Conservation (phyloP, 1,139 yeast species). For the Sugiyamaella sp. region DNA sequence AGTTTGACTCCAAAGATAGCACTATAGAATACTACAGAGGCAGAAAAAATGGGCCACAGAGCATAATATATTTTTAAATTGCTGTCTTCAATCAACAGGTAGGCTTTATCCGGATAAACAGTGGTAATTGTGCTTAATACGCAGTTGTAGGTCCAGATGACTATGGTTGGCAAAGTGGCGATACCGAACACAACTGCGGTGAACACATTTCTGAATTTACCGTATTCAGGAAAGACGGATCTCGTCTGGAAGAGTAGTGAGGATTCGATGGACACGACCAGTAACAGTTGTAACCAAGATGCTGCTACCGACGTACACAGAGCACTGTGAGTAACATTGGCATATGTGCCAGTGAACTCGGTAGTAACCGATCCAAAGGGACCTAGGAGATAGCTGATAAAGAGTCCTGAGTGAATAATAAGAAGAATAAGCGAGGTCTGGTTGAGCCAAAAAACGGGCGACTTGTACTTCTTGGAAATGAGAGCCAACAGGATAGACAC, state of each 20-base stretch:
- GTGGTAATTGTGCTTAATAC: constrained; percentile 43
- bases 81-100: constrained; percentile 7
- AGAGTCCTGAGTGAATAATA: constrained; percentile 62
- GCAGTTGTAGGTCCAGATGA: constrained; percentile 55
- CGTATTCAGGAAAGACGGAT: constrained; percentile 56
- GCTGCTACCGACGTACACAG: constrained; percentile 57
- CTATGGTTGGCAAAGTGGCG: constrained; percentile 41
- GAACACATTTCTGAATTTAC: constrained; percentile 18
- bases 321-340: constrained; percentile 43
- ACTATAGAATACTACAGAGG: constrained; percentile 66
- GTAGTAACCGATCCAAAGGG: constrained; percentile 55
- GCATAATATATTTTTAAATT: constrained; percentile 36
- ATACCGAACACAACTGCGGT: constrained; percentile 23
- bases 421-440: constrained; percentile 58
- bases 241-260: constrained; percentile 73
- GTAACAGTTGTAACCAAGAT: constrained; percentile 59
- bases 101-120: constrained; percentile 30
- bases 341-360: constrained; percentile 53
- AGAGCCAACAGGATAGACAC: constrained; percentile 30
- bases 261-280: constrained; percentile 60
- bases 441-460: constrained; percentile 74
- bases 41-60: constrained; percentile 62
- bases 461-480: constrained; percentile 38
- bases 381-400: constrained; percentile 55
- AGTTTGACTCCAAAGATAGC: constrained; percentile 63